Evolutionary conservation across 192 early-diverging fungal species (phyloP).

Genomic region (Backusella tuberculispora): DNA sequence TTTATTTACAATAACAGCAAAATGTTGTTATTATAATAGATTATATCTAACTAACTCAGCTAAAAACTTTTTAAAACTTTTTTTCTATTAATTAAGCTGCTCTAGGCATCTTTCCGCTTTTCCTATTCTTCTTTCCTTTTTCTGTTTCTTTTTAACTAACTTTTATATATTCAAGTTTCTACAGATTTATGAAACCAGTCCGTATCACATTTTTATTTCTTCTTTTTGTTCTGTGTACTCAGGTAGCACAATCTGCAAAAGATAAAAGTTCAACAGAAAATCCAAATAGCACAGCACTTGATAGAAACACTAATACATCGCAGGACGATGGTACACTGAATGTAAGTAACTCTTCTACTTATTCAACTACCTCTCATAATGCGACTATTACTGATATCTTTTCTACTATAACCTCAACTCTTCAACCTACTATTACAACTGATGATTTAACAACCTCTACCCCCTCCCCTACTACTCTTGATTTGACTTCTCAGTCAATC

Average conservation of each 20-base stretch:
- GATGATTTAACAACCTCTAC: neutral
- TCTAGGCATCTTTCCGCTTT: neutral
- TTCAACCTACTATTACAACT: neutral
- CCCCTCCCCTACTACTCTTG: neutral
- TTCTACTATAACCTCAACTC: neutral
- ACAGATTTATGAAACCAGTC: neutral
- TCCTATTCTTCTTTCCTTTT: neutral
- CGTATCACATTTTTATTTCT: neutral
- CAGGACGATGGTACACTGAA: neutral
- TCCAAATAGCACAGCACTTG: neutral
- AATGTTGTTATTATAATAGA: neutral
- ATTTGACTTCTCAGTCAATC: neutral
- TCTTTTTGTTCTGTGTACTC: neutral
- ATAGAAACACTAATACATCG: neutral
- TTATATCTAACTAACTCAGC: neutral
- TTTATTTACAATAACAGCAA: no score
- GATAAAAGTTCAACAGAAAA: neutral
- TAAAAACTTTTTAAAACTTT: neutral
- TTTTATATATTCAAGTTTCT: neutral
- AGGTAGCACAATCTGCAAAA: neutral
- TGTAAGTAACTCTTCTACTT: neutral
- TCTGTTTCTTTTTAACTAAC: neutral
- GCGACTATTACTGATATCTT: neutral
- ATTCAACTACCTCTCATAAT: neutral
- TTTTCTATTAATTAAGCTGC: neutral